Evolutionary conservation across 2,329 filamentous ascomycete species (phyloP), one percentile per base, ranked within the genome.

Genomic region (Colletotrichum lini): DNA sequence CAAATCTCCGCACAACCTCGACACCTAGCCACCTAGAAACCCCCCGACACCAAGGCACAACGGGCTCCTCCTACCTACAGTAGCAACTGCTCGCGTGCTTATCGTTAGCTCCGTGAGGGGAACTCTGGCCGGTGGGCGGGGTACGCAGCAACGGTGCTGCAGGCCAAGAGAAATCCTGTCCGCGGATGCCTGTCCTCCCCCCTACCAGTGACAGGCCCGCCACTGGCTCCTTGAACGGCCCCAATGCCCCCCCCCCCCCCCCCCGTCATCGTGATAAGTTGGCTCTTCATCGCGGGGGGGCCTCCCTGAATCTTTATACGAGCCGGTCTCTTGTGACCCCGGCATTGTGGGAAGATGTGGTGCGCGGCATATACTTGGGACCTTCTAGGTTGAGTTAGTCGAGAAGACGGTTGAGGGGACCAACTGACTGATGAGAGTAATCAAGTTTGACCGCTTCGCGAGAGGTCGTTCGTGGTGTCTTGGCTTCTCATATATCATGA

Each of bases 381-480:
- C 62, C 67, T 70, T 70, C 67, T 61, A 56, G 54, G 67, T 70
- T 49, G 16, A 70, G 67, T 67, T 70, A 67, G 67, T 40, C 42
- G 56, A 30, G 3, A 23, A 23, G 44, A 30, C 30, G 2, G 6
- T 30, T 15, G 12, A 16, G 30, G n/a, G 9, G n/a, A 49, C 12
- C 15, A 16, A 49, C 8, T 21, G 18, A 30, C 35, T 30, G 26
- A 26, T 26, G 26, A 18, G 1, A 45, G 16, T 9, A 18, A 44
- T 16, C n/a, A 56, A 38, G 8, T 1, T 13, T 26, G 30, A 62
- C 59, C 35, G 35, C 15, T 18, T 26, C 26, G 26, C 26, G 26
- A 26, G 26, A 26, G 26, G 26, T 4, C 26, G 26, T 26, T n/a
- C 10, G 16, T 40, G 47, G 30, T 26, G 23, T 44, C 47, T 42